These are phyloP conservation scores for Mycena sanguinolenta DNA, from an alignment of 768 basidiomycete genomes.

Conservation along the genomic window DNA sequence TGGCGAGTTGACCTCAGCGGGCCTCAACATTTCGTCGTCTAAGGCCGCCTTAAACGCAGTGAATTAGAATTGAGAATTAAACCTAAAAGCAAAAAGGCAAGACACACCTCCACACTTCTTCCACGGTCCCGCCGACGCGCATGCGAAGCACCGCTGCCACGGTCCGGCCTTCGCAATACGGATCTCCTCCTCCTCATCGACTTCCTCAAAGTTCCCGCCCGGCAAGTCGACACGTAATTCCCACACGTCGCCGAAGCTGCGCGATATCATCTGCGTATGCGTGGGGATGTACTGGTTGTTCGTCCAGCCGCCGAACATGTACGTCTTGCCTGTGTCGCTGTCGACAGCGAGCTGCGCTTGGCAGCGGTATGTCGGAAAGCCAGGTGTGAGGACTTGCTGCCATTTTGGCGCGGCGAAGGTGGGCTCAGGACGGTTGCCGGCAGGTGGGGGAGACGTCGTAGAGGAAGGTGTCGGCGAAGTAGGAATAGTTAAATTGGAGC, in stretches of 20 bases:
- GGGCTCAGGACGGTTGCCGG: neutral
- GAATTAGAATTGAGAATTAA: neutral
- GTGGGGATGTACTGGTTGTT: conserved; percentile 53
- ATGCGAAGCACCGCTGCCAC: conserved; percentile 57
- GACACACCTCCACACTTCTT: conserved; percentile 55
- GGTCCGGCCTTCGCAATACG: conserved; percentile 53
- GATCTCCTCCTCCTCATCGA: conserved; percentile 53
- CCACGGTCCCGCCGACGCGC: conserved; percentile 52
- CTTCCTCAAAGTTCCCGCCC: conserved; percentile 51
- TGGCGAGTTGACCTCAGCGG: too few species aligned
- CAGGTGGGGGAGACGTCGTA: conserved; percentile 31
- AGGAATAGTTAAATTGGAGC: conserved; percentile 49
- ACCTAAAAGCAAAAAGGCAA: neutral
- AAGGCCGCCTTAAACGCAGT: too few species aligned
- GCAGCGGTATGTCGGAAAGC: conserved; percentile 58
- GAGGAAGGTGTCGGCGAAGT: conserved; percentile 58
- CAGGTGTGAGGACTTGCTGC: conserved; percentile 55
- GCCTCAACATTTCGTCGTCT: too few species aligned
- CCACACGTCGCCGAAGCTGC: conserved; percentile 56
- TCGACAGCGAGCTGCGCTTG: conserved; percentile 51
- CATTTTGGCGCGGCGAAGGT: conserved; percentile 40
- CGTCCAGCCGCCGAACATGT: conserved; percentile 57
- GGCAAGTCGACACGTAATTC: conserved; percentile 49
- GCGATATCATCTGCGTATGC: conserved; percentile 40
- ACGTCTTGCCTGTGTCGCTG: conserved; percentile 51